Conservation (phyloP, 768 basidiomycete genomes). For the Podaxis sp. region DNA sequence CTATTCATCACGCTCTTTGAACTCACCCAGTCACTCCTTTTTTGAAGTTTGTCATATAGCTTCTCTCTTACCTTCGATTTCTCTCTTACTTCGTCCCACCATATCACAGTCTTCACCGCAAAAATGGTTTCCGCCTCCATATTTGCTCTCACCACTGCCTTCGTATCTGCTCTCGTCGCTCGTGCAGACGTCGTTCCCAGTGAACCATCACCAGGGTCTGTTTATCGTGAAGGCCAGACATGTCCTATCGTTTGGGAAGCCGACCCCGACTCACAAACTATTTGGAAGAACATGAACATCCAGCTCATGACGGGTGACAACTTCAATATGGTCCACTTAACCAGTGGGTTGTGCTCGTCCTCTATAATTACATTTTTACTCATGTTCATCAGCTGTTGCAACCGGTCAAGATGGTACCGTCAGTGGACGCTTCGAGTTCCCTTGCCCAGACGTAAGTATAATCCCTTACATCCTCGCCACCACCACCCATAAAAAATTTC, state of each 20-base stretch:
- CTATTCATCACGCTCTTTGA: constrained; percentile 16
- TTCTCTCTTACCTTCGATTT: not conserved
- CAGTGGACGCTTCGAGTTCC: constrained; percentile 47
- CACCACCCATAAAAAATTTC: not conserved
- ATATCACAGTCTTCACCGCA: constrained; percentile 12
- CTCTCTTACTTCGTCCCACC: not conserved
- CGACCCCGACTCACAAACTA: constrained; percentile 49
- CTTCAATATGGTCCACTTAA: constrained; percentile 62
- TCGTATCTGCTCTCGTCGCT: constrained; percentile 37
- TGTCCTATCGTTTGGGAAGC: constrained; percentile 62
- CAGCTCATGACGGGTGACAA: constrained; percentile 83
- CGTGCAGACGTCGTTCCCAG: constrained; percentile 60
- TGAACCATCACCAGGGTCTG: constrained; percentile 57
- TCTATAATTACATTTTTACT: not conserved
- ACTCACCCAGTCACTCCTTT: constrained; percentile 17
- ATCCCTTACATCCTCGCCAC: not conserved
- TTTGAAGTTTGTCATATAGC: not conserved
- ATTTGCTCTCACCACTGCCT: constrained; percentile 34
- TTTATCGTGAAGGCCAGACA: constrained; percentile 53
- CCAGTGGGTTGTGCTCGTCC: constrained; percentile 45
- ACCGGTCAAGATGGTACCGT: constrained; percentile 63
- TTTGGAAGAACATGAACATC: constrained; percentile 73
- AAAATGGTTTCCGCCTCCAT: constrained; percentile 25
- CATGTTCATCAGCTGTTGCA: constrained; percentile 51
- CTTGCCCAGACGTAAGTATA: constrained; percentile 66